These are phyloP conservation scores for Scytalidium sp. DNA, from an alignment of 2,329 filamentous ascomycete genomes.

Conservation along the genomic window DNA sequence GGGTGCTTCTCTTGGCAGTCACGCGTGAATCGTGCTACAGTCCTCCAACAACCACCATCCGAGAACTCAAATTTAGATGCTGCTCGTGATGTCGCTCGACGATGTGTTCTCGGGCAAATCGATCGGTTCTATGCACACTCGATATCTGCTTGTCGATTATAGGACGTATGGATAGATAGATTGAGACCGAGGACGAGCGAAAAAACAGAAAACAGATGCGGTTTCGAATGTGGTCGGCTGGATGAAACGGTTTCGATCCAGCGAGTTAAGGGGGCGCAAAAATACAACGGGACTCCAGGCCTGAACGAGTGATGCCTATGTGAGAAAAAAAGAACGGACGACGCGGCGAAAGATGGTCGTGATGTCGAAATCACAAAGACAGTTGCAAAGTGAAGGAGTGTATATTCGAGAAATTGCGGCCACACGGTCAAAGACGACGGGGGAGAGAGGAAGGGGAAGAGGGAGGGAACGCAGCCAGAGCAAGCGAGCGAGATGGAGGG, in stretches of 20 bases:
- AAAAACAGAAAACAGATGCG: not conserved
- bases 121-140: not conserved
- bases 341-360: not conserved
- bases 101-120: not conserved
- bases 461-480: not conserved
- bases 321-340: not conserved
- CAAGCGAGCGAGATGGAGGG: no score
- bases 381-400: not conserved
- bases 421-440: not conserved
- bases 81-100: not conserved
- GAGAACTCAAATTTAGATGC: not conserved
- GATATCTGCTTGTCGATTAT: no score
- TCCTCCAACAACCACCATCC: not conserved
- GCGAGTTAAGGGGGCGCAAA: not conserved
- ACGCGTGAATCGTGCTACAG: not conserved
- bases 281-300: not conserved
- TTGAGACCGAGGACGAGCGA: not conserved
- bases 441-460: conserved; percentile 1
- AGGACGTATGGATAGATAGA: not conserved
- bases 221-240: not conserved
- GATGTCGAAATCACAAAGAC: no score
- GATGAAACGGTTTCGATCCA: not conserved
- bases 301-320: not conserved
- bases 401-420: not conserved
- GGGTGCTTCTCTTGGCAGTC: not conserved